These are phyloP conservation scores for Wilcoxina mikolae DNA, from an alignment of 495 filamentous ascomycete species.

Conservation along the genomic window DNA sequence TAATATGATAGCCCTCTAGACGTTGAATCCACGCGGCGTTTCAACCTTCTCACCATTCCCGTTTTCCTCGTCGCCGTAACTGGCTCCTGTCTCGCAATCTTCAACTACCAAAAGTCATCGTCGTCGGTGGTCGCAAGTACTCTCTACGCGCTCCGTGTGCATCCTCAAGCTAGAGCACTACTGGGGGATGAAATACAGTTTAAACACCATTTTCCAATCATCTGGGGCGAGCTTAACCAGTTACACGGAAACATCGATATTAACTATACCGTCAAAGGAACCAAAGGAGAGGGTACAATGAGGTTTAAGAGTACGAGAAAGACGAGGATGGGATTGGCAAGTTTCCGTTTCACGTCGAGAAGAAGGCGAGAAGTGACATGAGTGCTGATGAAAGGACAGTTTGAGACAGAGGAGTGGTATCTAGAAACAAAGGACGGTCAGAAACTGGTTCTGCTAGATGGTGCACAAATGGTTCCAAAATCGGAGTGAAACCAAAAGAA, in stretches of 20 bases:
- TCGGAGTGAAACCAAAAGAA: neutral
- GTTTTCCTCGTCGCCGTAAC: conserved; percentile 33
- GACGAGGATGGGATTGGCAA: conserved; percentile 53
- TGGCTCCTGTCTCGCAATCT: conserved; percentile 29
- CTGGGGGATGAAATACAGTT: conserved; percentile 93
- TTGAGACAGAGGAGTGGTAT: conserved; percentile 21
- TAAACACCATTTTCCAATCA: conserved; percentile 75
- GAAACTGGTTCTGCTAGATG: conserved; percentile 18
- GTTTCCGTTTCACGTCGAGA: conserved; percentile 22
- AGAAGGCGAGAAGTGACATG: neutral
- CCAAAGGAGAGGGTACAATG: conserved; percentile 55
- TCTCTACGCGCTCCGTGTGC: conserved; percentile 79
- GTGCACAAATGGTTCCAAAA: conserved; percentile 2
- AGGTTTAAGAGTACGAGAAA: conserved; percentile 63
- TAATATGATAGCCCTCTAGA: neutral
- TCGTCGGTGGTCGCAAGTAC: conserved; percentile 69
- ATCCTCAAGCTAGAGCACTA: conserved; percentile 51
- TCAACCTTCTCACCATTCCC: conserved; percentile 30
- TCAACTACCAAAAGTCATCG: conserved; percentile 94
- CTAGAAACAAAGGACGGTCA: conserved; percentile 16
- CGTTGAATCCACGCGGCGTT: neutral
- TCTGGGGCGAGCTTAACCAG: conserved; percentile 84
- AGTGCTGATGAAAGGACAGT: conserved; percentile 7
- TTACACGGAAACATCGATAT: conserved; percentile 85
- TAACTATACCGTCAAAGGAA: conserved; percentile 73